A percentile compares a stretch with the other conserved stretches of the same genome.
Conservation (phyloP, 257 asterid genomes). For the Plectranthus barbatus region DNA sequence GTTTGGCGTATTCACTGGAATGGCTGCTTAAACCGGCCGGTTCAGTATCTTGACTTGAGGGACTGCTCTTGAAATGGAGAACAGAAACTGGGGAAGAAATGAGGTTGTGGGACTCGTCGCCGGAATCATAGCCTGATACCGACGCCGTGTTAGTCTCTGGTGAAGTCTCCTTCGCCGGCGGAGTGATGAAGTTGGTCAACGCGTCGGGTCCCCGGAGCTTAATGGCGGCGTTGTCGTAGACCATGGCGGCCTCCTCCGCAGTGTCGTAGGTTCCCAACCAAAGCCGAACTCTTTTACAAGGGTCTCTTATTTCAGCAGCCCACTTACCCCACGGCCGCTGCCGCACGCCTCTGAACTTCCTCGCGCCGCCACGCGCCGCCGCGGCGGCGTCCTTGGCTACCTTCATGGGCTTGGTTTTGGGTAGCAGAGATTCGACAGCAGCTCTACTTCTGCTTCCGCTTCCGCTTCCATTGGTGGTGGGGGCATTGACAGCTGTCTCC, state of each 20-base stretch:
- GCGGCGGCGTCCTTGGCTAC: slow-evolving; percentile 5
- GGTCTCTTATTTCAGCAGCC: no score
- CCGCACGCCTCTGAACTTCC: slow-evolving; percentile 60
- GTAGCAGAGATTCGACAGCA: slow-evolving; percentile 17
- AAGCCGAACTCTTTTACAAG: slow-evolving; percentile 38
- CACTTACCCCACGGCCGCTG: no score
- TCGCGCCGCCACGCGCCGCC: slow-evolving; percentile 6
- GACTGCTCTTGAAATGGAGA: slow-evolving; percentile 30
- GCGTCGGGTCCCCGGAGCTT: slow-evolving; percentile 60
- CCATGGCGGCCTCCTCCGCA: slow-evolving; percentile 68
- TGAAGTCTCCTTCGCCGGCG: slow-evolving; percentile 9
- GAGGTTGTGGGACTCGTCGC: slow-evolving; percentile 38
- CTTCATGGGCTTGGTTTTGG: slow-evolving; percentile 40
- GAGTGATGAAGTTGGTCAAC: slow-evolving; percentile 36
- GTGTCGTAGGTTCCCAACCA: slow-evolving; percentile 71
- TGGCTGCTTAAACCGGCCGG: slow-evolving; percentile 20
- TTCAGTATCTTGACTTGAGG: slow-evolving; percentile 21
- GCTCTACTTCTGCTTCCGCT: no score
- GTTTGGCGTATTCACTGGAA: slow-evolving; percentile 26
- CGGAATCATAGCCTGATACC: slow-evolving; percentile 52
- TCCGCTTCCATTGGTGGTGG: not conserved
- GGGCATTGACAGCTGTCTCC: slow-evolving; percentile 12
- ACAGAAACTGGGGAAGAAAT: slow-evolving; percentile 47
- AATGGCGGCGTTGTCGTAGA: slow-evolving; percentile 61
- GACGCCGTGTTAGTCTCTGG: slow-evolving; percentile 17